Conservation (phyloP, 208 protist genomes). For the Naegleria fowleri region DNA sequence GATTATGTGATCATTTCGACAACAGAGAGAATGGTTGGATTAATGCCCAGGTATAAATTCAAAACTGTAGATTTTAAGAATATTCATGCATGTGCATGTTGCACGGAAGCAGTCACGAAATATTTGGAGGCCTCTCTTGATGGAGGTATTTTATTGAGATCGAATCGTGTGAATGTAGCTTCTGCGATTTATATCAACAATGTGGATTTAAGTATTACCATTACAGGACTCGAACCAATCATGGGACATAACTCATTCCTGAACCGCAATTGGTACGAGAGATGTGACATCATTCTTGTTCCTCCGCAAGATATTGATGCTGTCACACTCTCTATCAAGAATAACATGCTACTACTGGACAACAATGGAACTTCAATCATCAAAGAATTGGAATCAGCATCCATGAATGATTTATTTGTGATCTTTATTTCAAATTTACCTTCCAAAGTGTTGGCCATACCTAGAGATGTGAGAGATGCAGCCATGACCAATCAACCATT, state of each 20-base stretch:
- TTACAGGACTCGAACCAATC: background rate
- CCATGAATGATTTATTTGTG: no score
- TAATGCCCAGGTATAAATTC: background rate
- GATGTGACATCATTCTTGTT: background rate
- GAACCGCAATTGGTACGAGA: background rate
- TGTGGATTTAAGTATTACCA: background rate
- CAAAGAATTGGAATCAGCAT: background rate
- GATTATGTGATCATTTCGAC: background rate
- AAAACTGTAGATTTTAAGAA: background rate
- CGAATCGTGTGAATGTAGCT: background rate
- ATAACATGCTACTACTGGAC: background rate
- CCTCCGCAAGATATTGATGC: background rate
- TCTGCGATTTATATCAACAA: background rate
- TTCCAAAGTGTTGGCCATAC: background rate
- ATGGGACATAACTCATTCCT: background rate
- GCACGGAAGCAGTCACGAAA: background rate
- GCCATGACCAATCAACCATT: background rate
- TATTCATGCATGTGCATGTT: background rate
- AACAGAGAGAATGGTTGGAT: background rate
- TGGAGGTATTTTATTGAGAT: background rate
- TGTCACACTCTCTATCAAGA: background rate
- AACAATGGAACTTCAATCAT: background rate
- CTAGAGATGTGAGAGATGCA: background rate
- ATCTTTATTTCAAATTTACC: background rate
- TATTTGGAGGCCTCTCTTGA: background rate